phyloP scores from a whole-genome alignment of 2,329 filamentous ascomycete genomes.

The Fusarium sp. region DNA sequence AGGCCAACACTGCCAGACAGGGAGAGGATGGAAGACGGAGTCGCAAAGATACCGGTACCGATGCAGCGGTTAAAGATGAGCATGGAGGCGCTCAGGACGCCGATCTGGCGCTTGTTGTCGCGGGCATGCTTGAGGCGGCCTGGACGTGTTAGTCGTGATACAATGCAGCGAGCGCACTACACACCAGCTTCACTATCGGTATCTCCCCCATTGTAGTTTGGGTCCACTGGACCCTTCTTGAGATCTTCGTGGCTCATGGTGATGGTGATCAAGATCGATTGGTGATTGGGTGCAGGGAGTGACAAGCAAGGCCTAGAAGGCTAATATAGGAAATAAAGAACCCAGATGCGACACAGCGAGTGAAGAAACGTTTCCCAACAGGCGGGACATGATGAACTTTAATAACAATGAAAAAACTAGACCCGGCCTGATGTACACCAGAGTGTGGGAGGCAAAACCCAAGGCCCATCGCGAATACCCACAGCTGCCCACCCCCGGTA shows the following conservation, averaged over 20 bases:
- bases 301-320: neutral
- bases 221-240: constrained; percentile 31
- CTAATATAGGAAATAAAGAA: neutral
- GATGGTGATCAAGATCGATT: neutral
- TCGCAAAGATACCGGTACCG: constrained; percentile 75
- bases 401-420: constrained; percentile 18
- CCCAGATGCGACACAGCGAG: constrained; percentile 5
- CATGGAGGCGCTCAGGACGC: constrained; percentile 65
- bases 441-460: constrained; percentile 25
- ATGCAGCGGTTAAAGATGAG: constrained; percentile 75
- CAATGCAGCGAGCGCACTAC: neutral
- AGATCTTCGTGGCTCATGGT: constrained; percentile 38
- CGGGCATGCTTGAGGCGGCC: constrained; percentile 54
- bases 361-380: neutral
- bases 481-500: neutral
- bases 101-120: constrained; percentile 66
- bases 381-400: constrained; percentile 21
- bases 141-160: constrained; percentile 14
- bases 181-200: constrained; percentile 42
- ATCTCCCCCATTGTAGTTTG: constrained; percentile 22
- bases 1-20: constrained; percentile 72
- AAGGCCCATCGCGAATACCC: neutral
- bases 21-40: constrained; percentile 67
- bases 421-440: neutral
- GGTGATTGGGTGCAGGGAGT: neutral